A percentile compares a stretch with the other conserved stretches of the same genome.
Evolutionary conservation across 345 rosid genomes (phyloP).

Genomic region (Salix caprea): DNA sequence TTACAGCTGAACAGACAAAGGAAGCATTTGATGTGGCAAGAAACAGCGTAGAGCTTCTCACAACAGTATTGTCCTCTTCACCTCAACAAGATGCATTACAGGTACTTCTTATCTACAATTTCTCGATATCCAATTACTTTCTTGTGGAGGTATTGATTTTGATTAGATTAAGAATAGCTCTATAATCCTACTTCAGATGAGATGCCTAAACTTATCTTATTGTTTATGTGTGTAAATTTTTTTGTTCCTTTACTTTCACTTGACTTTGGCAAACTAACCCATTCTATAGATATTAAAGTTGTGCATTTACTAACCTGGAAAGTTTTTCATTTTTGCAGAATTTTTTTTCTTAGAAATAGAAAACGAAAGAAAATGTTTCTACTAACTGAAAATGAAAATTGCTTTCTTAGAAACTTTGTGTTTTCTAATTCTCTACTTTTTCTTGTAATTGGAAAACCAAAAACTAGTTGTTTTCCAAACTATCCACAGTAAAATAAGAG

Average conservation of each 20-base stretch:
- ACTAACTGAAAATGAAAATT: too few species aligned
- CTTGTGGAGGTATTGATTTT: not conserved
- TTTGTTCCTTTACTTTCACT: not conserved
- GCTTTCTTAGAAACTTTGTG: too few species aligned
- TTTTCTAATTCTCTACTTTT: too few species aligned
- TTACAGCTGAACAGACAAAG: constrained; percentile 76
- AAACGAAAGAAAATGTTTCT: too few species aligned
- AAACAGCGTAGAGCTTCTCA: constrained; percentile 81
- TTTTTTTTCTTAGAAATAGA: too few species aligned
- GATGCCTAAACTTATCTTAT: not conserved
- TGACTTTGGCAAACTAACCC: not conserved
- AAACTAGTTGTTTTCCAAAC: too few species aligned
- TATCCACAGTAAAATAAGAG: too few species aligned
- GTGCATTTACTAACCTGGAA: too few species aligned
- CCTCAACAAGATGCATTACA: constrained; percentile 70
- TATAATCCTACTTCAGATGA: not conserved
- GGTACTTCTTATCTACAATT: constrained; percentile 38
- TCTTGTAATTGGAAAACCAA: too few species aligned
- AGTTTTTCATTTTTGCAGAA: too few species aligned
- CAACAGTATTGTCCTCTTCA: constrained; percentile 73
- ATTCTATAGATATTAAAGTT: not conserved
- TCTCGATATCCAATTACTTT: not conserved
- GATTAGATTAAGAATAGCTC: not conserved
- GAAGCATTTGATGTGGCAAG: constrained; percentile 94
- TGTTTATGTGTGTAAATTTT: not conserved